Evolutionary conservation across 1,139 yeast genomes (phyloP).

Genomic region (Sugiyamaella paludigena): DNA sequence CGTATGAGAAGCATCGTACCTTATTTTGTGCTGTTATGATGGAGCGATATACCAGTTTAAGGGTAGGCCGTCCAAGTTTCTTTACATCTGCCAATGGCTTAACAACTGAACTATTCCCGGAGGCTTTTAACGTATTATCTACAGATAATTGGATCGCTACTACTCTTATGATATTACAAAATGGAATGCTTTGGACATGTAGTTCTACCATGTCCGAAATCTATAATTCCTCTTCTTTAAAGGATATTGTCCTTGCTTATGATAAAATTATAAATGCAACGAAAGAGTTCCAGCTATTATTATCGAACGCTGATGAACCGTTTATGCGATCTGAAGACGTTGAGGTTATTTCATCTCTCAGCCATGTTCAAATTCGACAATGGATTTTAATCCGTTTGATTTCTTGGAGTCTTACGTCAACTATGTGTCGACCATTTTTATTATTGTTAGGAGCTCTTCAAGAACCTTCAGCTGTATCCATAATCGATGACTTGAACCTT

Average conservation of each 20-base stretch:
- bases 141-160: neutral
- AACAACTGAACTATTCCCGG: constrained; percentile 4
- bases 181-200: constrained; percentile 6
- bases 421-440: constrained; percentile 15
- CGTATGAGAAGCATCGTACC: constrained; percentile 22
- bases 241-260: constrained; percentile 9
- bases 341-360: neutral
- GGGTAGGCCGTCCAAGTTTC: constrained; percentile 20
- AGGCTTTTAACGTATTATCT: constrained; percentile 1
- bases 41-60: constrained; percentile 22
- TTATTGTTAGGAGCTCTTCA: constrained; percentile 9
- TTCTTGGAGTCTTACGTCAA: constrained; percentile 7
- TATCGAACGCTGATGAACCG: constrained; percentile 10
- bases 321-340: constrained; percentile 13
- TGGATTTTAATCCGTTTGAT: constrained; percentile 13
- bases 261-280: neutral
- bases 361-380: constrained; percentile 4
- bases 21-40: constrained; percentile 20
- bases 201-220: constrained; percentile 10
- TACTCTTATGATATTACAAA: constrained; percentile 7
- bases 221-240: constrained; percentile 2
- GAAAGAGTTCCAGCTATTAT: constrained; percentile 6
- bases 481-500: neutral
- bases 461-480: constrained; percentile 8
- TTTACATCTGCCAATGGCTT: constrained; percentile 8